phyloP scores from a whole-genome alignment of 306 rosid species.

The Cajanus cajan region DNA sequence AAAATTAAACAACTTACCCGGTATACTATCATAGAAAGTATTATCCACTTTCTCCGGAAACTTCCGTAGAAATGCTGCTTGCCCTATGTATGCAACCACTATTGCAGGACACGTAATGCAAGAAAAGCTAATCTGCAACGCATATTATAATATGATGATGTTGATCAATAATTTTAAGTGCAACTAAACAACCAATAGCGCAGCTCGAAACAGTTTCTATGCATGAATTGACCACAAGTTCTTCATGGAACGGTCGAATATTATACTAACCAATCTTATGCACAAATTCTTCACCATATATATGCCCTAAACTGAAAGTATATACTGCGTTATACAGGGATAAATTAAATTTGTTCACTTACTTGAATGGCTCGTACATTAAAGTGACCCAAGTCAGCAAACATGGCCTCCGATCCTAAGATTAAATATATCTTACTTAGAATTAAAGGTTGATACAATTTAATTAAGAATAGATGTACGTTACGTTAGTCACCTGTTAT shows the following conservation, averaged over 20 bases:
- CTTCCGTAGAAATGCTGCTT: conserved; percentile 43
- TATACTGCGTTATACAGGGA: conserved; percentile 11
- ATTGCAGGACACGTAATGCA: conserved; percentile 36
- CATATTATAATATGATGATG: neutral
- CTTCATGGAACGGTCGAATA: neutral
- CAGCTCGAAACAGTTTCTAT: no score
- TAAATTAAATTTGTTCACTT: conserved; percentile 30
- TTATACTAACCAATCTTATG: no score
- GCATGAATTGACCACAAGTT: neutral
- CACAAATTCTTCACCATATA: no score
- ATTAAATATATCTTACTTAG: neutral
- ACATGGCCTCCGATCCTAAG: conserved; percentile 87
- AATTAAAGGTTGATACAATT: neutral
- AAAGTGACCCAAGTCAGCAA: conserved; percentile 93
- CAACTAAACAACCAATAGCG: neutral
- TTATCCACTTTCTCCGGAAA: conserved; percentile 29
- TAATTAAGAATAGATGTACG: neutral
- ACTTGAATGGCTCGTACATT: conserved; percentile 70
- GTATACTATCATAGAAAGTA: conserved; percentile 44
- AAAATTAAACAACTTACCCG: conserved; percentile 34
- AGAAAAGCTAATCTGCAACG: conserved; percentile 47
- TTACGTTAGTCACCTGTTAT: conserved; percentile 31
- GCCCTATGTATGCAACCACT: conserved; percentile 38
- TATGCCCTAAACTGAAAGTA: neutral
- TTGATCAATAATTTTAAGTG: neutral